Evolutionary conservation across 192 early-diverging fungal genomes (phyloP).

Genomic region (Chytriomyces sp.): DNA sequence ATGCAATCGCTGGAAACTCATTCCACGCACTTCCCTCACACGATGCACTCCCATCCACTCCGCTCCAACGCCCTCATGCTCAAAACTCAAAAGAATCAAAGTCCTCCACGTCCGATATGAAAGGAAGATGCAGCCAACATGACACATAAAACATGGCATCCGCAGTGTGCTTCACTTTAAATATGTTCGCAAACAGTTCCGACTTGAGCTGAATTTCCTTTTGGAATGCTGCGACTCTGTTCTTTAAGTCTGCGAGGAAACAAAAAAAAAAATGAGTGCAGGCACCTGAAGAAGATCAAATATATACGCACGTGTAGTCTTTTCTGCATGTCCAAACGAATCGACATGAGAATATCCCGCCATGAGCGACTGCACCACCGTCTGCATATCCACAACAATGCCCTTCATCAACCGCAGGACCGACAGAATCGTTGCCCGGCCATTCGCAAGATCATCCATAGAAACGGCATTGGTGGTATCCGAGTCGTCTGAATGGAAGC

Average conservation of each 20-base stretch:
- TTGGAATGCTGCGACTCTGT: not conserved
- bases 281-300: not conserved
- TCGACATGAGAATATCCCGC: not conserved
- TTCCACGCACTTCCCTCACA: no score
- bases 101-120: constrained; percentile 3
- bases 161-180: not conserved
- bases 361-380: not conserved
- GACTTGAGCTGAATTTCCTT: constrained; percentile 3
- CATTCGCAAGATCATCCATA: not conserved
- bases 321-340: not conserved
- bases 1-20: no score
- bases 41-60: no score
- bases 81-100: no score
- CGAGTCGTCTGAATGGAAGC: not conserved
- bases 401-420: not conserved
- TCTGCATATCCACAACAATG: constrained; percentile 5
- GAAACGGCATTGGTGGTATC: no score
- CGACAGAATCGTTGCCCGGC: not conserved
- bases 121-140: constrained; percentile 19
- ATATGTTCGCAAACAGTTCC: not conserved
- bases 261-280: not conserved
- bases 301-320: not conserved
- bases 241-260: not conserved
- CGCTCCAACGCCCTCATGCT: no score
- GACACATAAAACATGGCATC: constrained; percentile 14